Conservation (phyloP, 441 rosid species). For the Populus trichocarpa region DNA sequence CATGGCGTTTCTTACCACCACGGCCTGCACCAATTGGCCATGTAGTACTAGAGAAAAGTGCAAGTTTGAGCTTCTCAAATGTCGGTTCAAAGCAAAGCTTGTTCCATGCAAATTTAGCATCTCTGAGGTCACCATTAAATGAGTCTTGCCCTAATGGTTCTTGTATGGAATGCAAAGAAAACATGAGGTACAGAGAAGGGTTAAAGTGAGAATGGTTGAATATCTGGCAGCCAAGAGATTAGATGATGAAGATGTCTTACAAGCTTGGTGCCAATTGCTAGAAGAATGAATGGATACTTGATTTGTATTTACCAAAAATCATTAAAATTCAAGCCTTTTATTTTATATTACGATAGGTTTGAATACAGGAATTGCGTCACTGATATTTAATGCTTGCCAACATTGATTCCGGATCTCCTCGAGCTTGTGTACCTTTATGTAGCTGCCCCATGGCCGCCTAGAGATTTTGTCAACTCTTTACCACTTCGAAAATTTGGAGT, state of each 20-base stretch:
- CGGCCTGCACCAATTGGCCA: too few relatives aligned
- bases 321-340: not conserved
- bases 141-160: constrained; percentile 3
- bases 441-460: constrained; percentile 20
- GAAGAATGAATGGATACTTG: too few relatives aligned
- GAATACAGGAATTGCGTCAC: not conserved
- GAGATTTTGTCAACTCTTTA: constrained; percentile 16
- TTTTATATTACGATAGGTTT: constrained; percentile 24
- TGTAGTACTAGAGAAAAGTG: constrained; percentile 14
- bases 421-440: constrained; percentile 14
- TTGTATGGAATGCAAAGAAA: constrained; percentile 32
- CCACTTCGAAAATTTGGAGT: not conserved
- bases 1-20: too few relatives aligned
- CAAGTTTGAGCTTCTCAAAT: constrained; percentile 56
- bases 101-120: constrained; percentile 59
- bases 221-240: constrained; percentile 24
- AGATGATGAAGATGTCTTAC: constrained; percentile 33
- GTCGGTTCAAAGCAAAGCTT: constrained; percentile 51
- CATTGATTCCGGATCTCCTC: constrained; percentile 34
- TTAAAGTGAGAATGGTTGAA: constrained; percentile 30
- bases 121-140: constrained; percentile 57
- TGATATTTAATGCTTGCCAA: not conserved
- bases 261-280: constrained; percentile 19
- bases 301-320: too few relatives aligned
- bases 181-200: constrained; percentile 36